Evolutionary conservation across 768 basidiomycete genomes (phyloP).

Genomic region (Boletus rufocinnamomeus): DNA sequence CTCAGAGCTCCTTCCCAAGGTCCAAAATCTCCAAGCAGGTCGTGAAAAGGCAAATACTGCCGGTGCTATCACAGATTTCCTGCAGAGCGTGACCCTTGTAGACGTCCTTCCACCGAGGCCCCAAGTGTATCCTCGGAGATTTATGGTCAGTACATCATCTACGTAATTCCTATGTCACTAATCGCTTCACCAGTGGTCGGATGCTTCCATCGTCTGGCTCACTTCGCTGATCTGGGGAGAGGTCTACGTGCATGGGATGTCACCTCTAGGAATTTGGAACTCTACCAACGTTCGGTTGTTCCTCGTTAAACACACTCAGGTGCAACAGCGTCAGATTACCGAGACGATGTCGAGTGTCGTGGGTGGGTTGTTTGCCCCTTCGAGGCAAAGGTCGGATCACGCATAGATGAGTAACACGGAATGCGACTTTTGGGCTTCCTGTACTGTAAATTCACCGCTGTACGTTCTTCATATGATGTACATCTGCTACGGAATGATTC

Average conservation of each 20-base stretch:
- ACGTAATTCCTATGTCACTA: not conserved
- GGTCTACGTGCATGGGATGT: constrained; percentile 88
- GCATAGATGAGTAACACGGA: constrained; percentile 14
- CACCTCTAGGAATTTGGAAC: constrained; percentile 87
- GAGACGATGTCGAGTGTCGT: constrained; percentile 82
- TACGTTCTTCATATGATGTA: not conserved
- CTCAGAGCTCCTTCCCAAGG: constrained; percentile 82
- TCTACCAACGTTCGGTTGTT: constrained; percentile 87
- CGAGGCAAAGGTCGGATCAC: constrained; percentile 32
- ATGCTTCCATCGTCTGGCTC: constrained; percentile 89
- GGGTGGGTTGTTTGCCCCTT: constrained; percentile 67
- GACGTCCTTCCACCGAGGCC: constrained; percentile 75
- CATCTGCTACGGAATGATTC: not conserved
- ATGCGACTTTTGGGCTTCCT: not conserved
- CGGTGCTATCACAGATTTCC: constrained; percentile 70
- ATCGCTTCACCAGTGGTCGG: constrained; percentile 70
- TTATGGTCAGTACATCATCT: constrained; percentile 55
- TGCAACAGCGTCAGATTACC: constrained; percentile 67
- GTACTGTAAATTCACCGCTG: not conserved
- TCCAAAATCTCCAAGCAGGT: constrained; percentile 79
- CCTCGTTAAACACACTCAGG: constrained; percentile 83
- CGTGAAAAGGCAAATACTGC: constrained; percentile 62
- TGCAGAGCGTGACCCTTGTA: constrained; percentile 66
- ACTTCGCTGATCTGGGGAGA: constrained; percentile 96
- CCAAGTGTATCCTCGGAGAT: constrained; percentile 66